Base-by-base conservation (phyloP, 164 flowering plant species). In the Magnolia kwangsiensis region DNA sequence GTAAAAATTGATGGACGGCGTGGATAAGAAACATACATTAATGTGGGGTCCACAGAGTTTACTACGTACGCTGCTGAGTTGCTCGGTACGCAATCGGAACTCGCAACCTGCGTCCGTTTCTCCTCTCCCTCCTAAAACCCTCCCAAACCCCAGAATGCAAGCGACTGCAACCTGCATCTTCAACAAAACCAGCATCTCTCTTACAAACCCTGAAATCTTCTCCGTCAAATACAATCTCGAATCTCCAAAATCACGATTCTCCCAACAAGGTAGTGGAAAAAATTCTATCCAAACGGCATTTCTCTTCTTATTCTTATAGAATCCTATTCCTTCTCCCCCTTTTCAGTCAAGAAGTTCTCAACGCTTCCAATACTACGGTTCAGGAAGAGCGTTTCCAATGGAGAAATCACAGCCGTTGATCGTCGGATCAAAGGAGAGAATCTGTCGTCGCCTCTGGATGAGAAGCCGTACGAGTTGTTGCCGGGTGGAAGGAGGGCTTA, bases 391-490 rank as follows among this genome's bases (percentile, higher is more conserved):
- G 59, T 23, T 27, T 51, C 51, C 29, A 1, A 67, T 6, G 75
- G 78, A 55, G 75, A 63, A 73, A 72, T 78, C 45, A 65, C 79
- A 65, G 88, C 85, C 7, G 80, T 82, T 69, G 67, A 81, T 80
- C 61, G 61, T 16, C 81, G 84, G 75, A 70, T 78, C 64, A 71
- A n/a, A 51, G 73, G 74, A 2, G 76, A 67, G 37, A 18, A 50
- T 69, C 58, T 37, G 31, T 21, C 7, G 18, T 86, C 91, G 58
- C 66, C 87, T 1, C 85, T 92, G 92, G 90, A 88, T 75, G 92
- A 86, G 51, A 83, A 85, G 63, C 90, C 93, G 0, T 86, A 78
- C 65, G 88, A 85, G 63, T 19, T 83, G 14, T 84, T 83, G 61
- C 84, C 85, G 0, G 74, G 61, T 78, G 93, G 89, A n/a, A 74